These are phyloP conservation scores for Salix koriyanagi DNA, from an alignment of 345 rosid species.

Conservation along the genomic window DNA sequence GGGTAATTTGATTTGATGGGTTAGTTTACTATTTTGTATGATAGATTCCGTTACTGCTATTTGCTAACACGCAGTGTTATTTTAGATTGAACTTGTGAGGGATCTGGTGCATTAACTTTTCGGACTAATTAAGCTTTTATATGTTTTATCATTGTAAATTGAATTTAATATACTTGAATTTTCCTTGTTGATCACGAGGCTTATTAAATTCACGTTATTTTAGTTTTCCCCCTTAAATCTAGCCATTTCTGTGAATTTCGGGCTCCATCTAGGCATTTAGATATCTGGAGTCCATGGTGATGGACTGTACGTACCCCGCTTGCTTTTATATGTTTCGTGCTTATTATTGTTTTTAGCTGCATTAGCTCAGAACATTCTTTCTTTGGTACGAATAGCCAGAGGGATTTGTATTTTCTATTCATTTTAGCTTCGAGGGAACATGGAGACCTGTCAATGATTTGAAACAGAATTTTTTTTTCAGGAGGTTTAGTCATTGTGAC, in stretches of 20 bases:
- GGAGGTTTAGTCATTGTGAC: not conserved
- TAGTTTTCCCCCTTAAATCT: conserved; percentile 1
- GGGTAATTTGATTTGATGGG: conserved; percentile 20
- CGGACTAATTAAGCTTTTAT: conserved; percentile 3
- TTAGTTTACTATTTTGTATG: conserved; percentile 19
- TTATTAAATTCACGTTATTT: conserved; percentile 18
- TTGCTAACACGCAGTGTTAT: conserved; percentile 17
- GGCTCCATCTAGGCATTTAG: not conserved
- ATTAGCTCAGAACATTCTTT: not conserved
- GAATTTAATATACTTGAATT: not conserved
- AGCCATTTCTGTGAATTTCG: not conserved
- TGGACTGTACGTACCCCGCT: conserved; percentile 10
- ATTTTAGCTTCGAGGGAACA: conserved; percentile 1
- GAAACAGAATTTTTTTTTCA: not conserved
- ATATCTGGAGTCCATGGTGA: not conserved
- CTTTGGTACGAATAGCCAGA: not conserved
- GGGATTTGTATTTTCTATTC: not conserved
- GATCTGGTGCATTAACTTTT: conserved; percentile 34
- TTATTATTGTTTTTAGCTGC: conserved; percentile 3
- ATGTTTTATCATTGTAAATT: conserved; percentile 2
- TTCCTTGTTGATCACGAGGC: conserved; percentile 17
- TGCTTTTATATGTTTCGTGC: conserved; percentile 5
- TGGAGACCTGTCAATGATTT: not conserved
- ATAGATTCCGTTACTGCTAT: conserved; percentile 21
- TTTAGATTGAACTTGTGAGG: conserved; percentile 16